phyloP scores from a whole-genome alignment of 1,139 yeast species.

The Scheffersomyces lignicola region DNA sequence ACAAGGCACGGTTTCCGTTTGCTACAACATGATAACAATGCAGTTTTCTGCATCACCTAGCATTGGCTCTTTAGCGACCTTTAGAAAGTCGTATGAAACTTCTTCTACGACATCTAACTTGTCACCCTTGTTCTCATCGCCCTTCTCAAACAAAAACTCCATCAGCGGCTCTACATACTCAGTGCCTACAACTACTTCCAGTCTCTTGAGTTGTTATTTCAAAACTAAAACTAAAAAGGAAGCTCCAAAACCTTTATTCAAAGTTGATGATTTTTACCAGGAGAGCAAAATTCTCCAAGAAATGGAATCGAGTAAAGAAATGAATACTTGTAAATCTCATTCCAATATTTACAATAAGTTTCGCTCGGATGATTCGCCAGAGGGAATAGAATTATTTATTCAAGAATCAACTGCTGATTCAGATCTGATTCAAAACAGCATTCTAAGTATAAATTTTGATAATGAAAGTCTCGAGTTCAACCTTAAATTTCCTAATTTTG shows the following conservation, averaged over 20 bases:
- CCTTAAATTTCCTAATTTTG: not conserved
- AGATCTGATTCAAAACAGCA: slow-evolving; percentile 1
- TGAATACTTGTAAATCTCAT: no score
- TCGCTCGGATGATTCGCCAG: slow-evolving; percentile 1
- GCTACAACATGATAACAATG: not conserved
- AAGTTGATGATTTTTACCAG: not conserved
- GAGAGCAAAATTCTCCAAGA: no score
- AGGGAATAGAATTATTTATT: not conserved
- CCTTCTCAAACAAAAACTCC: slow-evolving; percentile 1
- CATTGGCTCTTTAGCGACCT: not conserved
- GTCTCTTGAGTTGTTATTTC: slow-evolving; percentile 2
- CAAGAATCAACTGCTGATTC: slow-evolving; percentile 1
- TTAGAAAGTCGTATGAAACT: not conserved
- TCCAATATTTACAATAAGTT: slow-evolving; percentile 1
- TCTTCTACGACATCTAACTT: not conserved
- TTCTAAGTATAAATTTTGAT: slow-evolving; percentile 2
- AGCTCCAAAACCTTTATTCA: not conserved
- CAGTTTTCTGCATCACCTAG: slow-evolving; percentile 1
- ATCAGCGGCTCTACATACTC: not conserved
- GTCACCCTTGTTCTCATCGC: not conserved
- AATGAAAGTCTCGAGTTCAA: slow-evolving; percentile 3
- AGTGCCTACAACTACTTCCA: slow-evolving; percentile 1
- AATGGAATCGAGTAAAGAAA: no score
- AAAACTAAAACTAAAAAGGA: not conserved
- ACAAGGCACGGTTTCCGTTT: no score